A percentile compares a stretch with the other conserved stretches of the same genome.
Evolutionary conservation across 257 asterid species (phyloP).

Genomic region (Nicotiana otophora): DNA sequence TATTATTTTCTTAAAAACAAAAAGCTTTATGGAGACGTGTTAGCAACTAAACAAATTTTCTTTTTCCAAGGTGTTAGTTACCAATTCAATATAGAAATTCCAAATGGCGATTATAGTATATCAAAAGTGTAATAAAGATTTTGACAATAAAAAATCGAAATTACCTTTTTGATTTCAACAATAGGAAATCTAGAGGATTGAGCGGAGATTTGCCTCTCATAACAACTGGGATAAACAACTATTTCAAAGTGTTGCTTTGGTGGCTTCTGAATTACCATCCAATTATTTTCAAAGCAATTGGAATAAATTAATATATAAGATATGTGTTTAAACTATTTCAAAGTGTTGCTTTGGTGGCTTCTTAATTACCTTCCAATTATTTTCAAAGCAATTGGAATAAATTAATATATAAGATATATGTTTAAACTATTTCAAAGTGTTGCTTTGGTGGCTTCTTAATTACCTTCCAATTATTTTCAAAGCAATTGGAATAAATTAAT

Average conservation of each 20-base stretch:
- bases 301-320: background rate
- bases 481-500: too few relatives aligned
- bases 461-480: too few relatives aligned
- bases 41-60: background rate
- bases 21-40: background rate
- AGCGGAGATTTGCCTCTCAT: conserved; percentile 23
- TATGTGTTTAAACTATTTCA: background rate
- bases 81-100: background rate
- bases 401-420: too few relatives aligned
- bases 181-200: conserved; percentile 23
- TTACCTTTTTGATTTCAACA: background rate
- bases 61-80: background rate
- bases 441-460: too few relatives aligned
- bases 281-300: background rate
- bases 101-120: background rate
- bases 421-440: too few relatives aligned
- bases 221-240: background rate
- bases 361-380: too few relatives aligned
- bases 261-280: background rate
- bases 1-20: background rate
- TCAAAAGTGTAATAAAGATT: background rate
- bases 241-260: background rate
- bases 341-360: too few relatives aligned
- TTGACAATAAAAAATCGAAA: background rate
- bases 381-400: too few relatives aligned